Evolutionary conservation across 768 basidiomycete genomes (phyloP), one percentile per base, ranked within the genome.

Genomic region (Trametes gibbosa): DNA sequence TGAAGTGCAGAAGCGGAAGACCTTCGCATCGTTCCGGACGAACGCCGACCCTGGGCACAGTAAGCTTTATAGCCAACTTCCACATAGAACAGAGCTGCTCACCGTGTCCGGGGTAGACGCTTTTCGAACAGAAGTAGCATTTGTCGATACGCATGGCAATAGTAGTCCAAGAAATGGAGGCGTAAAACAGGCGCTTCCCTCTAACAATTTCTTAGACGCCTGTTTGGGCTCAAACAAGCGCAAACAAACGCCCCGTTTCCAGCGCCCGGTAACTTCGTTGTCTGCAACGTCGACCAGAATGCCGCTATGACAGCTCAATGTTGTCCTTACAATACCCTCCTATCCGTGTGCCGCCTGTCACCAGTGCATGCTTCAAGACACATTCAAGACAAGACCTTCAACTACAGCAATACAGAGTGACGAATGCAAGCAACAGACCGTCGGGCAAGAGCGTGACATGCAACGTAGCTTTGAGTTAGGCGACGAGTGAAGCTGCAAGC

Each of bases 101-200:
- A 88, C 95, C 97, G 69, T 97, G 94, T 12, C 97, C 96, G 1
- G 96, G 97, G 72, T 99, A 99, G 66, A 97, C 90, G 72, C 82
- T 95, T 58, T 90, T 92, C 32, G 94, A 97, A 78, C 96, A 99
- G 74, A 99, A 98, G 72, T 96, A 98, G 72, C 96, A 98, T 79
- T 95, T 95, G 78, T 97, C 96, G 63, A 98, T 89, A 69, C 94
- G 84, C 95, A 97, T 95, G 66, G 69, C 61, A 56, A 53, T 35
- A 53, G 56, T 39, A 58, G 48, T 50, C 19, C 52, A 32, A 50
- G 52, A 41, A 29, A 39, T 40, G 51, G 49, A 41, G 37, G 50
- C 21, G 35, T 19, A 25, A 19, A 14, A 45, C 24, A 50, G 42
- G 57, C 57, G 50, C 55, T 34, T 53, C 32, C 12, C 50, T 27